Percentiles rank a stretch among this genome's conserved stretches.
Evolutionary conservation across 306 rosid species (phyloP).

Genomic region (Sphenostylis stenocarpa): DNA sequence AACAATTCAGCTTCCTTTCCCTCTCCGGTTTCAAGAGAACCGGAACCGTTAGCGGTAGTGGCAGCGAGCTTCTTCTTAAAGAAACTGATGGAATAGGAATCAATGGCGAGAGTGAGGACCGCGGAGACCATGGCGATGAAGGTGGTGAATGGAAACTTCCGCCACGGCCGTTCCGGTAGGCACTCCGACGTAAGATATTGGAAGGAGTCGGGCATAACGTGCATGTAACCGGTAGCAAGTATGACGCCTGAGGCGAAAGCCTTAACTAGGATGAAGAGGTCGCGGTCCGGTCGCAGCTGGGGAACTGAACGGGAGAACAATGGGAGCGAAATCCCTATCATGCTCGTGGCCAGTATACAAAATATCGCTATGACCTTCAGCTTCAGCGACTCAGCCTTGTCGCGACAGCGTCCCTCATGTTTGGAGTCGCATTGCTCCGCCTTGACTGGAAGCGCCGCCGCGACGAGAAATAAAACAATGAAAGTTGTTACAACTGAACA

Average conservation of each 20-base stretch:
- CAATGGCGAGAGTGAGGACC: slow-evolving; percentile 53
- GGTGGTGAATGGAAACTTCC: slow-evolving; percentile 56
- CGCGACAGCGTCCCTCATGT: slow-evolving; percentile 33
- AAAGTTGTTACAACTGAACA: not conserved
- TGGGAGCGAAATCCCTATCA: slow-evolving; percentile 50
- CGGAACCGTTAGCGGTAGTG: too few species aligned
- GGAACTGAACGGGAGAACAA: slow-evolving; percentile 43
- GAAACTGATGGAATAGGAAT: slow-evolving; percentile 51
- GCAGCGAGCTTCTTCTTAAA: slow-evolving; percentile 29
- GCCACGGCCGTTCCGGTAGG: slow-evolving; percentile 61
- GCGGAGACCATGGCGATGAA: slow-evolving; percentile 70
- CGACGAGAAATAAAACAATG: not conserved
- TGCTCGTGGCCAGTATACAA: slow-evolving; percentile 45
- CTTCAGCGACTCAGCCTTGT: slow-evolving; percentile 35
- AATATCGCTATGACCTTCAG: slow-evolving; percentile 55
- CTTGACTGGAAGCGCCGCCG: not conserved
- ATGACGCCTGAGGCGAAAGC: slow-evolving; percentile 75
- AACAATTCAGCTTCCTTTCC: not conserved
- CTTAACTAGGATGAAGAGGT: slow-evolving; percentile 49
- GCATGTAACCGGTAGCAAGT: slow-evolving; percentile 76
- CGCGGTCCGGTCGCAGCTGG: slow-evolving; percentile 45
- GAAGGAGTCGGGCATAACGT: slow-evolving; percentile 67
- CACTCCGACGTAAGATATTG: slow-evolving; percentile 44
- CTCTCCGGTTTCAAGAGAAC: not conserved
- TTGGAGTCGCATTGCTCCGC: slow-evolving; percentile 25